Evolutionary conservation across 768 basidiomycete genomes (phyloP).

Genomic region (Boletus vinaceobasis): DNA sequence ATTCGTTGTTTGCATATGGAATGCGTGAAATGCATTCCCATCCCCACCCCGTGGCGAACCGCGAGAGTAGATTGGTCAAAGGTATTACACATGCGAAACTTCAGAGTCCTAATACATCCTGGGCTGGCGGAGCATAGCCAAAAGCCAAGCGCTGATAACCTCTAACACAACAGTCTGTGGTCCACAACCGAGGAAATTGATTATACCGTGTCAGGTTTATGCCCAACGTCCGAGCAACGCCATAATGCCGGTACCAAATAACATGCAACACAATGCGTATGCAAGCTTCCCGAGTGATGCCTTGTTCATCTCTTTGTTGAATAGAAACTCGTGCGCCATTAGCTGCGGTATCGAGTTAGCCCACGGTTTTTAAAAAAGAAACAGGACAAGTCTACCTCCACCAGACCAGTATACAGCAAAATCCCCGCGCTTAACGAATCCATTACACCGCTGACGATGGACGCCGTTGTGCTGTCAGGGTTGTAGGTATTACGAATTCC

Average conservation of each 20-base stretch:
- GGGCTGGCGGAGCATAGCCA: not conserved
- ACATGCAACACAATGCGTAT: slow-evolving; percentile 75
- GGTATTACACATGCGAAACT: not conserved
- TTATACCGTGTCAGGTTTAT: slow-evolving; percentile 29
- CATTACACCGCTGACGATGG: slow-evolving; percentile 79
- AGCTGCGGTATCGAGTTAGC: slow-evolving; percentile 44
- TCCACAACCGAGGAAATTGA: not conserved
- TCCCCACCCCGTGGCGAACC: not conserved
- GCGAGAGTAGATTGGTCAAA: not conserved
- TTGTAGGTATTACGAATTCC: slow-evolving; percentile 78
- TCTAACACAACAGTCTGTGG: not conserved
- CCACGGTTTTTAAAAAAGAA: not conserved
- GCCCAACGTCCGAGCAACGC: slow-evolving; percentile 89
- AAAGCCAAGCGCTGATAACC: not conserved
- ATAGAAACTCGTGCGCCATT: slow-evolving; percentile 92
- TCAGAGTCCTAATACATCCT: not conserved
- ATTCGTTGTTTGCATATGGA: not conserved
- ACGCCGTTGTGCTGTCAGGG: slow-evolving; percentile 69
- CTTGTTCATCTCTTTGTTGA: slow-evolving; percentile 82
- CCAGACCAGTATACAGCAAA: slow-evolving; percentile 81
- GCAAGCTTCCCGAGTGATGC: slow-evolving; percentile 59
- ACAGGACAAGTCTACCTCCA: slow-evolving; percentile 51
- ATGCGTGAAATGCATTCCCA: not conserved
- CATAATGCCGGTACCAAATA: slow-evolving; percentile 87
- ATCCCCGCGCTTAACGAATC: slow-evolving; percentile 88